Evolutionary conservation across 257 asterid species (phyloP), one percentile per base, ranked within the genome.

Genomic region (Haberlea rhodopensis): DNA sequence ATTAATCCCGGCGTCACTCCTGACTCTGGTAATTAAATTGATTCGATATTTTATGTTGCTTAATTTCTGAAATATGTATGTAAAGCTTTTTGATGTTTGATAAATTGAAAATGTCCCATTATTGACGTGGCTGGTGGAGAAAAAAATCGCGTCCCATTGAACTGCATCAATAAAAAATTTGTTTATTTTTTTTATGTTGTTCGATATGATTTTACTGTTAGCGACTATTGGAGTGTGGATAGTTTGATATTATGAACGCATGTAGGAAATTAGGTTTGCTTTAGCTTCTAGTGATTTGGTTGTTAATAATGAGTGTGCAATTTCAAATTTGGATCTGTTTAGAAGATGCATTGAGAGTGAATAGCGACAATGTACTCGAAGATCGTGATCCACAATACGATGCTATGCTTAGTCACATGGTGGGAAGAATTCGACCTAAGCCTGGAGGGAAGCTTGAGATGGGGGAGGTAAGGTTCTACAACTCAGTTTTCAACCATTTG

Each of bases 381-480:
- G 87, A 86, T 59, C 85, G 85, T 27, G 89, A 91, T 78, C 86
- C 80, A 3, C 81, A 85, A 54, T 91, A 73, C 52, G 95, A 91
- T 84, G 81, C 80, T 22, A 79, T 91, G 98, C 96, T 91, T 10
- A 73, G 71, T 74, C 88, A 89, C 69, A 91, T 91, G 96, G 95
- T 77, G 63, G 96, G 98, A 24, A 80, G 92, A 71, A 89, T 91
- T 78, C 92, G 51, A 62, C 57, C 95, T 15, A 91, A 91, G 75
- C 89, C 96, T 5, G 98, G 96, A 71, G 96, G 96, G 64, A 91
- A 89, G 76, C 83, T 61, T 63, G 98, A 87, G 85, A 91, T 87
- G 96, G 98, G 96, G 10, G 96, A 91, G 98, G 98, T 91, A 63
- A 71, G 87, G 61, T 20, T 73, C 31, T n/a, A 53, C 20, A 27